These are phyloP conservation scores for Hypoxylon sp. DNA, from an alignment of 2,329 filamentous ascomycete species.

Conservation along the genomic window DNA sequence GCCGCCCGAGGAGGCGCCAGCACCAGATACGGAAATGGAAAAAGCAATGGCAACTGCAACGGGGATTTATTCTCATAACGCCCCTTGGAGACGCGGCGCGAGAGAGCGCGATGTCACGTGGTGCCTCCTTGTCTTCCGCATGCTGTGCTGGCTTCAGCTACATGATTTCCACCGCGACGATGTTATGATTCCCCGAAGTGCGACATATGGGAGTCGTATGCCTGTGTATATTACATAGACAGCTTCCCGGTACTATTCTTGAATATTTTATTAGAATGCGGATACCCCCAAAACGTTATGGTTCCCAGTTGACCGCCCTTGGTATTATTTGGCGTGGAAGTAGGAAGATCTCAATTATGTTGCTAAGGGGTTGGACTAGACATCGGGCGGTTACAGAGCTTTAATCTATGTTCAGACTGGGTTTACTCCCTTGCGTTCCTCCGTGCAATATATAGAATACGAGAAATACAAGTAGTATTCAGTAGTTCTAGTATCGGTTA, in stretches of 20 bases:
- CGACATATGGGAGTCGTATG: conserved; percentile 68
- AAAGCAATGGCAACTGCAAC: not conserved
- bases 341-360: not conserved
- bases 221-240: conserved; percentile 67
- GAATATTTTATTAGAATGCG: not conserved
- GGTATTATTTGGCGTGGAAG: not conserved
- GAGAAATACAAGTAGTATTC: too few relatives aligned
- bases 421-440: too few relatives aligned
- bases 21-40: conserved; percentile 27
- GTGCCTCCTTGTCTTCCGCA: conserved; percentile 69
- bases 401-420: too few relatives aligned
- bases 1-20: not conserved
- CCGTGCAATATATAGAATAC: too few relatives aligned
- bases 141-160: conserved; percentile 71
- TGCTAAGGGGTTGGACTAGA: not conserved
- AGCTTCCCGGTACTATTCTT: not conserved
- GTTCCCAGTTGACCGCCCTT: not conserved
- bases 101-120: conserved; percentile 61
- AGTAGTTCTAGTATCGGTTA: too few relatives aligned
- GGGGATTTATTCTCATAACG: conserved; percentile 44
- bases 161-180: conserved; percentile 71
- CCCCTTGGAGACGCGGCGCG: conserved; percentile 21
- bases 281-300: not conserved
- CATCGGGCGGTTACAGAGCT: not conserved
- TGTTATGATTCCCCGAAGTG: conserved; percentile 66